Base-by-base conservation (phyloP, 2,329 filamentous ascomycete species). In the Ceratocystis lukuohia region DNA sequence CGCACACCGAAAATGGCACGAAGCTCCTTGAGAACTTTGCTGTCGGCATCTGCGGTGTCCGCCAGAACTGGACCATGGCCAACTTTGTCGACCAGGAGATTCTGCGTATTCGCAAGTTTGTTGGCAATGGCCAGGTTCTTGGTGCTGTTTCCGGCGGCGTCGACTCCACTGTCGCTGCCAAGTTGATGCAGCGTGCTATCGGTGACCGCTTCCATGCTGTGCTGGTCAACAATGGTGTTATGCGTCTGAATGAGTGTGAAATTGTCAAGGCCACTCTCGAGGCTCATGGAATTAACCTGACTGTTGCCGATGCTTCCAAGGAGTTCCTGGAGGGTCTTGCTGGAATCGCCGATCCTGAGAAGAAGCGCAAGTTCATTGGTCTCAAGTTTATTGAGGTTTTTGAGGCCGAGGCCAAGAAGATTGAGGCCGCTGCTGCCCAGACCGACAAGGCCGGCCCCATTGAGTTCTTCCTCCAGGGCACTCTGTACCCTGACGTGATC, bases 351-450 rank as follows among this genome's bases (percentile, higher is more conserved):
- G 90, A 86, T 37, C 92, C 93, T 0, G 92, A 97, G 77, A 83
- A 83, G 73, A 96, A 96, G 81, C 82, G 92, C 66, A 96, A 96
- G 78, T 86, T 96, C 71, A 96, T 96, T 69, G 92, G 91, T 66
- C 83, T 81, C 69, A 89, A 61, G 83, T 53, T 81, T 67, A 80
- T 80, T 69, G 81, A 80, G 71, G 77, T 96, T 33, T 96, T 96
- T 76, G 87, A 96, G 75, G 80, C 86, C 68, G 87, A 91, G 74
- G 91, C 89, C 1, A 72, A 77, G 69, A 69, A 70, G 68, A 70
- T 70, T n/a, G 69, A 70, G 63, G 67, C 67, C 66, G 84, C 81
- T 33, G 88, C 88, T 0, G 83, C 85, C 69, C 80, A 87, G 72
- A 86, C 87, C 0, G 75, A 80, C 1, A 80, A 81, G 65, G 85